phyloP scores from a whole-genome alignment of 371 early-diverging fungal species.

The Furculomyces boomerangus region DNA sequence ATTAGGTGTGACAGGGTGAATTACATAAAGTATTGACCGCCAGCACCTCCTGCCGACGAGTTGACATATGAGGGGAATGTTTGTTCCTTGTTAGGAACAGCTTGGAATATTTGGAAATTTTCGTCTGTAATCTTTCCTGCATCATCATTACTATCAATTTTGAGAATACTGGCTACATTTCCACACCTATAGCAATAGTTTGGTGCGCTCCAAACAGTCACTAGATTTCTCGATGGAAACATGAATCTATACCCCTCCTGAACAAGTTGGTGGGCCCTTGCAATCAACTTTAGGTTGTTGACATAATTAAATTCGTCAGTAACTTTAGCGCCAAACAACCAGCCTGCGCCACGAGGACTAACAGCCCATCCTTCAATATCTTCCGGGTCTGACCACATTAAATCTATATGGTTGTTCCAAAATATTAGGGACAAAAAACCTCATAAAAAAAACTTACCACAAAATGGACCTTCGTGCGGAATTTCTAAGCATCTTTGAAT shows the following conservation, averaged over 20 bases:
- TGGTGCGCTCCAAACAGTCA: slow-evolving; percentile 99
- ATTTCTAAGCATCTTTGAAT: slow-evolving; percentile 97
- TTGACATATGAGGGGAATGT: slow-evolving; percentile 17
- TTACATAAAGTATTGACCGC: slow-evolving; percentile 20
- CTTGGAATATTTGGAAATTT: slow-evolving; percentile 86
- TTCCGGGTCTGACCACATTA: slow-evolving; percentile 99
- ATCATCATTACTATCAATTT: slow-evolving; percentile 62
- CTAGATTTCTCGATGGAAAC: slow-evolving; percentile 84
- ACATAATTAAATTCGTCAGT: slow-evolving; percentile 94
- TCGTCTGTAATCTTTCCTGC: slow-evolving; percentile 53
- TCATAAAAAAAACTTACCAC: slow-evolving; percentile 25
- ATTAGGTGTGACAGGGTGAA: too few species aligned
- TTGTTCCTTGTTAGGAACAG: slow-evolving; percentile 77
- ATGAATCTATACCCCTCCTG: slow-evolving; percentile 95
- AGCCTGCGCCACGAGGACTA: slow-evolving; percentile 96
- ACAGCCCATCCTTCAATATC: slow-evolving; percentile 94
- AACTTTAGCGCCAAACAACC: slow-evolving; percentile 94
- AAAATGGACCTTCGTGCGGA: slow-evolving; percentile 98
- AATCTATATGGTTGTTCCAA: slow-evolving; percentile 19
- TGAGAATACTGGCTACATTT: slow-evolving; percentile 96
- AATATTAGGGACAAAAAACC: neutral
- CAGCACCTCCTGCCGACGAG: slow-evolving; percentile 16
- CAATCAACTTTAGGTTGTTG: slow-evolving; percentile 80
- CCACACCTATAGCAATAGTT: slow-evolving; percentile 99
- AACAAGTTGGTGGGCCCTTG: slow-evolving; percentile 73